phyloP scores from a whole-genome alignment of 345 rosid genomes.

The Salix dunnii region DNA sequence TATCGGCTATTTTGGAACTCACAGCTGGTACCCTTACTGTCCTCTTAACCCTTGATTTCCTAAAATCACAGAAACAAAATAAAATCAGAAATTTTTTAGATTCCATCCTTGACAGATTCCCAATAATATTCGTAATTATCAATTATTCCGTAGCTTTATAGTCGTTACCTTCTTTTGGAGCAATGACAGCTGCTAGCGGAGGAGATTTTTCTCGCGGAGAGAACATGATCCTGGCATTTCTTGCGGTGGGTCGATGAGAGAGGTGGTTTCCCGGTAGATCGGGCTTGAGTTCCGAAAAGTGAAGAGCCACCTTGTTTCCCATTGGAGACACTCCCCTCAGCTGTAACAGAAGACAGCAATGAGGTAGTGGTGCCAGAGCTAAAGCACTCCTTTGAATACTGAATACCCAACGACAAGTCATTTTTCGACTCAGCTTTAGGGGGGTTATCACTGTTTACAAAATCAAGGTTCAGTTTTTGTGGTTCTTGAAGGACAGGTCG shows the following conservation, averaged over 20 bases:
- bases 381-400: neutral
- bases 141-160: neutral
- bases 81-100: neutral
- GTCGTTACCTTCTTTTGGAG: constrained; percentile 24
- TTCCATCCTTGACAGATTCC: neutral
- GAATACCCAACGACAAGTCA: neutral
- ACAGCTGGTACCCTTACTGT: constrained; percentile 27
- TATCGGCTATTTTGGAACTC: constrained; percentile 28
- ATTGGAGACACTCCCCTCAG: neutral
- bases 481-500: neutral
- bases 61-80: neutral
- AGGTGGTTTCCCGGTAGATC: neutral
- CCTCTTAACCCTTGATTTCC: constrained; percentile 23
- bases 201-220: neutral
- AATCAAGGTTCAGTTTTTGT: neutral
- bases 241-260: neutral
- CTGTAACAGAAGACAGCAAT: neutral
- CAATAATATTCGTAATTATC: neutral
- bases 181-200: constrained; percentile 29
- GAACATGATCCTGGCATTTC: neutral
- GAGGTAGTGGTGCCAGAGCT: neutral
- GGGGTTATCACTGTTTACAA: neutral
- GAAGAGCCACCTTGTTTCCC: constrained; percentile 1
- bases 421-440: neutral
- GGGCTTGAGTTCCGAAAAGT: neutral